Evolutionary conservation across 352 stramenopile species (phyloP), one percentile per base, ranked within the genome.

Genomic region (Phytophthora pluvialis): DNA sequence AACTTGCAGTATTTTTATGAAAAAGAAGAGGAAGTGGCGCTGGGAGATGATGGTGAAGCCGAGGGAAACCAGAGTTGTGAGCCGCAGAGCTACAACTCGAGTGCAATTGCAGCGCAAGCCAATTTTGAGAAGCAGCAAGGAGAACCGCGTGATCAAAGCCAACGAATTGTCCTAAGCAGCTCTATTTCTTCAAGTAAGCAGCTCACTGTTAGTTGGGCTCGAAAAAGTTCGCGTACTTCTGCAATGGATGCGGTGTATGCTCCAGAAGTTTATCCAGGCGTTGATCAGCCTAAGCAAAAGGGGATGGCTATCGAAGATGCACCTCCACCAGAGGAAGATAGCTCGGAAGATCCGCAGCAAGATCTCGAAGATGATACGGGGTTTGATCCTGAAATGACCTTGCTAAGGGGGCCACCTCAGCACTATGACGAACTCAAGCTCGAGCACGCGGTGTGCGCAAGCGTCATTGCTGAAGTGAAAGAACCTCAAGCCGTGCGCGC

Each of bases 401-500:
- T 54, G 9, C 18, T 32, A 8, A 64, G 47, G 16, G n/a, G 4
- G 2, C 11, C 39, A 9, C 38, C 53, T 0, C 39, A 67, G 13
- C 47, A 44, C 1, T 90, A 90, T 50, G 57, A 64, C 13, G 48
- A 79, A 0, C 70, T 91, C 3, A 74, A 63, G 1, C 33, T 79
- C 11, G 75, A 87, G 18, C 60, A 81, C 16, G 46, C 86, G 6
- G 63, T 86, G 4, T 74, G 73, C n/a, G 75, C 77, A 4, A 64
- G 45, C 16, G 79, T 89, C n/a, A 51, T 87, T 11, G 79, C 81
- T 2, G 69, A 89, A 66, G 77, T 77, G 15, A 73, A 71, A 40
- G 81, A 91, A 54, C 70, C 70, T 1, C 80, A 90, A 44, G 80
- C 81, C 3, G 73, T 88, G 3, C 81, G 81, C 0, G 81, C 80